A percentile compares a stretch with the other conserved stretches of the same genome.
Conservation (phyloP, 75 land plant genomes). For the Picea sitchensis region DNA sequence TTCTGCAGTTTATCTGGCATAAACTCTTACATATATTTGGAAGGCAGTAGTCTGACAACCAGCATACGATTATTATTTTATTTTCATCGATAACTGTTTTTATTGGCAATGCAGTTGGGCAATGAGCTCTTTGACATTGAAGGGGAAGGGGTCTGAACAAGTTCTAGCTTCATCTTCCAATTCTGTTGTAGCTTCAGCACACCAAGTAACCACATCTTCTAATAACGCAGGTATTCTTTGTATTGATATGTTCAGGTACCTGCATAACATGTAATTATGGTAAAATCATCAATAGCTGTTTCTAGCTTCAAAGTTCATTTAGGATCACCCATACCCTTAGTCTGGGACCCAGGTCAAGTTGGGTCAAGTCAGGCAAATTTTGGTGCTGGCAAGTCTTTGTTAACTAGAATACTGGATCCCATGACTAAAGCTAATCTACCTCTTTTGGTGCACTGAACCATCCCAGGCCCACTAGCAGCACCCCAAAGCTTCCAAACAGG, state of each 20-base stretch:
- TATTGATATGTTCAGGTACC: background rate
- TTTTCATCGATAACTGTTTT: background rate
- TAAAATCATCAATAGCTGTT: no score
- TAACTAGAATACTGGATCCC: no score
- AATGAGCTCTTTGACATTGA: conserved; percentile 82
- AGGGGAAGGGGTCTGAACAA: conserved; percentile 71
- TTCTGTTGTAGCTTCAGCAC: conserved; percentile 21
- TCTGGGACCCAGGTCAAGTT: no score
- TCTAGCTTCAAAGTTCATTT: no score
- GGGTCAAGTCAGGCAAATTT: no score
- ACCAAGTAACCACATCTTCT: conserved; percentile 11
- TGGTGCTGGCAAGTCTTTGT: no score
- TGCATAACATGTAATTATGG: no score
- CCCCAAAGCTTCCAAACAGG: no score
- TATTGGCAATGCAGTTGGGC: conserved; percentile 77
- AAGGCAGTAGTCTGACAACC: background rate
- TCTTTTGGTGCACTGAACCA: no score
- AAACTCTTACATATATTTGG: background rate
- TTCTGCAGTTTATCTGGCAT: background rate
- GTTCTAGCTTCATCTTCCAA: conserved; percentile 25
- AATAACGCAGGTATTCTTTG: conserved; percentile 18
- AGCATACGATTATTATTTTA: background rate
- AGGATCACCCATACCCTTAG: no score
- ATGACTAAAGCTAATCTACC: no score
- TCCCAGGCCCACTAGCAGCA: no score